Conservation (phyloP, 352 stramenopile species). For the Phytophthora aleatoria region DNA sequence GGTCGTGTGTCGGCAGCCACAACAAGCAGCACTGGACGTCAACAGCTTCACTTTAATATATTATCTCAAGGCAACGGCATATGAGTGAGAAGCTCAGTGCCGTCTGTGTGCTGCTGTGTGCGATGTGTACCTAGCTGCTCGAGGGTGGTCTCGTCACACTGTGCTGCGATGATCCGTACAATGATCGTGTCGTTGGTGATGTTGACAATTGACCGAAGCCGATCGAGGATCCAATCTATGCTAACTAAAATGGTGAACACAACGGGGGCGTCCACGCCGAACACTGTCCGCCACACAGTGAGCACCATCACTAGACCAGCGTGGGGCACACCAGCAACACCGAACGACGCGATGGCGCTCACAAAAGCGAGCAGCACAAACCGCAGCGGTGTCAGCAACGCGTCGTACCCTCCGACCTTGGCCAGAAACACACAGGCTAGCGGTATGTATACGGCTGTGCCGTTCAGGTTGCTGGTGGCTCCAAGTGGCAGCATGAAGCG, state of each 20-base stretch:
- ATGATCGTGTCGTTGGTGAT: conserved; percentile 87
- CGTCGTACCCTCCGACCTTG: conserved; percentile 57
- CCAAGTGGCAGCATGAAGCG: conserved; percentile 73
- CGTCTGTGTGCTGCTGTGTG: conserved; percentile 33
- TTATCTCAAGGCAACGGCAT: conserved; percentile 24
- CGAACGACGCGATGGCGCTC: conserved; percentile 69
- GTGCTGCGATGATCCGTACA: conserved; percentile 75
- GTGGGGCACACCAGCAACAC: conserved; percentile 74
- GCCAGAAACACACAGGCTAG: conserved; percentile 78
- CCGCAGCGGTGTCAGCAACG: conserved; percentile 55
- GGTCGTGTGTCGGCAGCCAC: too few relatives aligned
- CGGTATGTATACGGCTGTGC: conserved; percentile 76
- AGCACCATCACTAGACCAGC: conserved; percentile 80
- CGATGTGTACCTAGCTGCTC: conserved; percentile 24
- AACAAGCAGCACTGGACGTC: too few relatives aligned
- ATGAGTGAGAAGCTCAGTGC: conserved; percentile 27
- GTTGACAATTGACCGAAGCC: conserved; percentile 75
- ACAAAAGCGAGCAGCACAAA: conserved; percentile 73
- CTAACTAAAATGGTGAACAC: conserved; percentile 76
- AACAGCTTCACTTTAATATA: conserved; percentile 23
- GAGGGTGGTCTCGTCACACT: conserved; percentile 62
- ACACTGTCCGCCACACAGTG: conserved; percentile 79
- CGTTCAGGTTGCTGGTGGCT: conserved; percentile 77
- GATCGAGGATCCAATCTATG: conserved; percentile 75
- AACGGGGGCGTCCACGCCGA: conserved; percentile 54